Evolutionary conservation across 2,329 filamentous ascomycete genomes (phyloP), one percentile per base, ranked within the genome.

Genomic region (Colletotrichum lini): DNA sequence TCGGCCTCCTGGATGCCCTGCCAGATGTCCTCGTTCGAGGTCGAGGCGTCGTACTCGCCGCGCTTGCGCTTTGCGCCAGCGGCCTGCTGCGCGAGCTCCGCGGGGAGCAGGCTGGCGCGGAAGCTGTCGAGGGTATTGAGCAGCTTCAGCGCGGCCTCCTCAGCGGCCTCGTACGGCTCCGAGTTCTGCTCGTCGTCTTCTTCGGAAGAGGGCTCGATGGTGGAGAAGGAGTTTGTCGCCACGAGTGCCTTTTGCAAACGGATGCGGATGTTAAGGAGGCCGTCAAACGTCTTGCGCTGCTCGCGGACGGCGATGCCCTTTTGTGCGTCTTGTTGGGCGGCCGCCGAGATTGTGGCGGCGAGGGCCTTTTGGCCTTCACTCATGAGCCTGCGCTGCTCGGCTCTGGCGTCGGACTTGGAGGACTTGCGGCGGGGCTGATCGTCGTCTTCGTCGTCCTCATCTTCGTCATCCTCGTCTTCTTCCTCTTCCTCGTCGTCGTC

Each of bases 211-310:
- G 81, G 80, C 1, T 86, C 82, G 2, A 87, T 75, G 1, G 84
- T 78, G 18, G 87, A 81, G 50, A 97, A 85, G 1, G 94, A 92
- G 80, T 98, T 98, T 35, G 92, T 89, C 0, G 93, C 92, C 18
- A 96, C 89, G 16, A 99, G 83, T 2, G 94, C 94, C 81, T 98
- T 98, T 80, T 99, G 97, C 21, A 99, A 84, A 72, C 96, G 93
- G 78, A 99, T 98, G 23, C 96, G 91, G 16, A 95, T 89, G 82
- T 98, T 97, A 42, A 99, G 88, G 0, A 98, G 89, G 0, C 93
- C 90, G 76, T 98, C 96, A 78, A 98, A 99, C 0, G 92, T 90
- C 73, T 92, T 92, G 62, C 95, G 91, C 82, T 99, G 96, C 68
- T 91, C 86, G 76, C 95, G 96, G 47, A 99, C 94, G 0, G 96